phyloP scores from a whole-genome alignment of 2,329 filamentous ascomycete species.

The Exserohilum turcica region DNA sequence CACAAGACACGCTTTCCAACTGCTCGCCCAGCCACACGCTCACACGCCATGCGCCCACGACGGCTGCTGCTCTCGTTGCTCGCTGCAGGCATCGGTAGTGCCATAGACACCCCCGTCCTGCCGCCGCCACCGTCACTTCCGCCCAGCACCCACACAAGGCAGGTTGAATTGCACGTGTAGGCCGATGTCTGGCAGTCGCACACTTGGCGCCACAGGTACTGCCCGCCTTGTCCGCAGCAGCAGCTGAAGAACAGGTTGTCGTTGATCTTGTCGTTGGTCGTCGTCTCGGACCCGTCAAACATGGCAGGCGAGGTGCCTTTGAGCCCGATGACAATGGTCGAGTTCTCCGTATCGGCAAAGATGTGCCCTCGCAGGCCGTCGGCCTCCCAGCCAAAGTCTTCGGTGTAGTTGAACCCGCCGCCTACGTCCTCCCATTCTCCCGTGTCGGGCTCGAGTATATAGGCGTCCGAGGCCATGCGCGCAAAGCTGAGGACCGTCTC shows the following conservation, averaged over 20 bases:
- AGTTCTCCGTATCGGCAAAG: conserved; percentile 83
- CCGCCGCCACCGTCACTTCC: conserved; percentile 26
- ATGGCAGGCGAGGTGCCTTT: conserved; percentile 89
- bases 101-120: conserved; percentile 41
- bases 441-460: conserved; percentile 72
- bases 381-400: conserved; percentile 88
- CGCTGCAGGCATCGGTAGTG: conserved; percentile 55
- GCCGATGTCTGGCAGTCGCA: conserved; percentile 89
- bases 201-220: conserved; percentile 86
- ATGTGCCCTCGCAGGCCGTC: conserved; percentile 92
- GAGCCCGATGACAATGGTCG: conserved; percentile 85
- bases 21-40: neutral
- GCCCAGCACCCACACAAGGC: conserved; percentile 51
- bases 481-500: conserved; percentile 83
- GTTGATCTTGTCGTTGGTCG: conserved; percentile 95
- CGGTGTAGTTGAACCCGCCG: conserved; percentile 79
- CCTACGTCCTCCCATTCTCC: conserved; percentile 77
- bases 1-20: neutral
- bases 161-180: conserved; percentile 91
- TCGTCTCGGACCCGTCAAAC: conserved; percentile 96
- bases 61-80: conserved; percentile 68
- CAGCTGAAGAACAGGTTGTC: conserved; percentile 98
- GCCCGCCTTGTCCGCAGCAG: conserved; percentile 92
- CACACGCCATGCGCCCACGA: conserved; percentile 35
- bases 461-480: conserved; percentile 87